These are phyloP conservation scores for Salvia miltiorrhiza DNA, from an alignment of 257 asterid genomes.

Conservation along the genomic window DNA sequence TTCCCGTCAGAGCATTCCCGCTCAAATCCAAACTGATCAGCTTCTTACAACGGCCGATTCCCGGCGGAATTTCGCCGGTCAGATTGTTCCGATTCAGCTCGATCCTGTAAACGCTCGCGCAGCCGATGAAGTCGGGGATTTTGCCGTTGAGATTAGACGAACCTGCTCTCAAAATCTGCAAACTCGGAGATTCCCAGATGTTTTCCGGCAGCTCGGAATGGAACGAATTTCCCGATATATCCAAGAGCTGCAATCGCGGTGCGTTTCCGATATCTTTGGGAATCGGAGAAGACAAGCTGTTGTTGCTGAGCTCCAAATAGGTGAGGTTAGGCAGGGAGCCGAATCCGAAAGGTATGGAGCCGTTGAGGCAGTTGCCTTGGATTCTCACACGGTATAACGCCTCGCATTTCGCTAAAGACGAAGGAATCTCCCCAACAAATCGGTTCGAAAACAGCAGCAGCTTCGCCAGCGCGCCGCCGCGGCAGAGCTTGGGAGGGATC, in stretches of 20 bases:
- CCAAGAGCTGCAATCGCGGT: slow-evolving; percentile 43
- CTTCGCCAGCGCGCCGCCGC: slow-evolving; percentile 40
- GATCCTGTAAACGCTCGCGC: slow-evolving; percentile 52
- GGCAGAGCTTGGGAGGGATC: slow-evolving; percentile 73
- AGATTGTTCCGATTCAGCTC: slow-evolving; percentile 71
- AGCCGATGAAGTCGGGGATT: slow-evolving; percentile 75
- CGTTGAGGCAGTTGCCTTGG: slow-evolving; percentile 67
- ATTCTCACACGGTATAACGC: slow-evolving; percentile 55
- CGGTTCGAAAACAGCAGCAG: slow-evolving; percentile 72
- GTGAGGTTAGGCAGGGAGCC: slow-evolving; percentile 67
- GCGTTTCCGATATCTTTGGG: slow-evolving; percentile 75
- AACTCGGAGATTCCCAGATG: slow-evolving; percentile 66
- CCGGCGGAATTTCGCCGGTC: slow-evolving; percentile 77
- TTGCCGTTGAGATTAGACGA: slow-evolving; percentile 41
- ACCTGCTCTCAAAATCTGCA: slow-evolving; percentile 64
- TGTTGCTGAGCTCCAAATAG: slow-evolving; percentile 64
- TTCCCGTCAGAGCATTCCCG: slow-evolving; percentile 63
- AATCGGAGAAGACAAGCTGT: slow-evolving; percentile 48
- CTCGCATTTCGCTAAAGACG: slow-evolving; percentile 60
- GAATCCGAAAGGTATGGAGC: slow-evolving; percentile 77
- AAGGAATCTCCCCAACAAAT: slow-evolving; percentile 61
- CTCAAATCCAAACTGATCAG: slow-evolving; percentile 53
- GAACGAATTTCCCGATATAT: slow-evolving; percentile 59
- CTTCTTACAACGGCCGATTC: slow-evolving; percentile 75
- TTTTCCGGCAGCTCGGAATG: slow-evolving; percentile 49